Evolutionary conservation across 176 grass and related monocot genomes (phyloP).

Genomic region (Hordeum marinum): DNA sequence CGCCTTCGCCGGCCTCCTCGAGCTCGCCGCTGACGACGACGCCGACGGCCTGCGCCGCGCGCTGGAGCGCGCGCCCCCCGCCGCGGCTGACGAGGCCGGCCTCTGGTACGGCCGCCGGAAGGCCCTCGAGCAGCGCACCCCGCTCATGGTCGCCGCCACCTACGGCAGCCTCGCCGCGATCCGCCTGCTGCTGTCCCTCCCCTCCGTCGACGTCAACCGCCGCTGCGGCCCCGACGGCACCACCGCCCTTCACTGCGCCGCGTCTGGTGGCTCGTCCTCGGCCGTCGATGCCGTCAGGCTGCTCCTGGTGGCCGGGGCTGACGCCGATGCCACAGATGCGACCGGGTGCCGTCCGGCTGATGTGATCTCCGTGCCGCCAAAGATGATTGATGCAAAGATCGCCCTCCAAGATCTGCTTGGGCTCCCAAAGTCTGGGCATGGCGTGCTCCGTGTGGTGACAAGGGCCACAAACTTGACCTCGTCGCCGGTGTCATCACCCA

Average conservation of each 20-base stretch:
- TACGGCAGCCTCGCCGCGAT: conserved; percentile 57
- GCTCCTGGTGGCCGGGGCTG: conserved; percentile 50
- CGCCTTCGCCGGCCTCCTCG: conserved; percentile 46
- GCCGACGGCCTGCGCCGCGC: conserved; percentile 31
- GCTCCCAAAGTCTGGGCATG: conserved; percentile 30
- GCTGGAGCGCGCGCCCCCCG: conserved; percentile 38
- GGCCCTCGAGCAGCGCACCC: conserved; percentile 59
- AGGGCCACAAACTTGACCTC: conserved; percentile 29
- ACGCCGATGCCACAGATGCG: conserved; percentile 39
- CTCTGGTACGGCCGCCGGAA: conserved; percentile 79
- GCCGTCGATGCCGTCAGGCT: conserved; percentile 47
- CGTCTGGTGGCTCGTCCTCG: conserved; percentile 48
- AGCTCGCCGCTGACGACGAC: conserved; percentile 67
- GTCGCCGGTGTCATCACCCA: conserved; percentile 40
- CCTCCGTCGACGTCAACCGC: conserved; percentile 56
- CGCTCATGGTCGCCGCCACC: conserved; percentile 74
- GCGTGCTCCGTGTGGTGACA: conserved; percentile 30
- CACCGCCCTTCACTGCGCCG: conserved; percentile 77
- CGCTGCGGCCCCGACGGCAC: conserved; percentile 45
- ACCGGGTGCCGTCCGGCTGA: conserved; percentile 50
- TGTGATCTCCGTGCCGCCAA: conserved; percentile 49
- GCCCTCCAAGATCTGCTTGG: conserved; percentile 53
- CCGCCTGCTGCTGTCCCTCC: conserved; percentile 37
- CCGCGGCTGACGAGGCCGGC: conserved; percentile 49
- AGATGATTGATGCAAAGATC: conserved; percentile 43